Conservation (phyloP, 75 land plant genomes). For the Pinus taeda region DNA sequence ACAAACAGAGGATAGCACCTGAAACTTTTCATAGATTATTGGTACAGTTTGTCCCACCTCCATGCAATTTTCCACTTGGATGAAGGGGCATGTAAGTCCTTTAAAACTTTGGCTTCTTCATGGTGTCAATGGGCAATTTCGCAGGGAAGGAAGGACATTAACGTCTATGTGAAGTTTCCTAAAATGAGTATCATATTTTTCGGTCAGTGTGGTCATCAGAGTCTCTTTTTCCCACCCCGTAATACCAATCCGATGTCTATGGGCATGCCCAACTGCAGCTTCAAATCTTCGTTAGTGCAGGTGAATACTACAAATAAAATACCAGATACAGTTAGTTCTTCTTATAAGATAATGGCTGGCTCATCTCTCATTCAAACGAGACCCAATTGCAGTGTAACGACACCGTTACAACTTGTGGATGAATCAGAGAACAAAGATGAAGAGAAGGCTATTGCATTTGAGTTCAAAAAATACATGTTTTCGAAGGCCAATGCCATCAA, state of each 20-base stretch:
- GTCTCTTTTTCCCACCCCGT: background rate
- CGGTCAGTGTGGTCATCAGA: no score
- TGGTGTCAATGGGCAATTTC: no score
- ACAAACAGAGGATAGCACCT: no score
- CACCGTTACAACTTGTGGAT: slow-evolving; percentile 2
- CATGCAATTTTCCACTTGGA: no score
- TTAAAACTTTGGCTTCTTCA: no score
- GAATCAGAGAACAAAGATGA: background rate
- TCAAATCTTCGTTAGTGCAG: background rate
- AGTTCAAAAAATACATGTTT: slow-evolving; percentile 54
- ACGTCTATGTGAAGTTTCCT: no score
- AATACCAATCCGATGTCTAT: background rate
- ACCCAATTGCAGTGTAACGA: background rate
- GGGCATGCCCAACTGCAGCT: background rate
- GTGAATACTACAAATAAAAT: background rate
- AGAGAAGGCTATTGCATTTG: slow-evolving; percentile 17
- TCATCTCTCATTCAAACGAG: background rate
- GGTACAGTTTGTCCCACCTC: no score
- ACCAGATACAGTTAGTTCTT: background rate
- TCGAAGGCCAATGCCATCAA: slow-evolving; percentile 31
- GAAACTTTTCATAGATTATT: no score
- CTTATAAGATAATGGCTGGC: background rate
- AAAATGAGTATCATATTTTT: no score
- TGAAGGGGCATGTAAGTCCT: no score
- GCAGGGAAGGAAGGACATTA: no score